Evolutionary conservation across 1,139 yeast genomes (phyloP), one percentile per base, ranked within the genome.

Genomic region (Suhomyces bokatorum): DNA sequence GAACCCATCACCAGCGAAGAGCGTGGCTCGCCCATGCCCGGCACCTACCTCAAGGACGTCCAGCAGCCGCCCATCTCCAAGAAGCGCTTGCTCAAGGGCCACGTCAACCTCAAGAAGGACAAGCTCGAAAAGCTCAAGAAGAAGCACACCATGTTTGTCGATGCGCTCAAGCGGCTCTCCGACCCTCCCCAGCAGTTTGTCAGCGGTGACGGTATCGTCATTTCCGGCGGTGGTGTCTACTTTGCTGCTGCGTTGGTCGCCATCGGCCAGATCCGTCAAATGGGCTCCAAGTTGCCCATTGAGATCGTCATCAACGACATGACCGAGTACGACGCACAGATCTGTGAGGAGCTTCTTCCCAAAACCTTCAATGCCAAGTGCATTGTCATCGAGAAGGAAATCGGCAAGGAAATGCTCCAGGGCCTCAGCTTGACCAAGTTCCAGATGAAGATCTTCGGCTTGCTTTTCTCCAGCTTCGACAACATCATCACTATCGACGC

Each of bases 191-290:
- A 37, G 20, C 56, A 56, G 26, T 55, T 59, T 45, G 57, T 60
- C 22, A 52, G 45, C n/a, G 75, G 74, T 5, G 58, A 62, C 24
- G 76, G 76, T 15, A 67, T 69, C 37, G 73, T 69, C 1, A 59
- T 69, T 13, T 64, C 62, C 43, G 64, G 67, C 7, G 67, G 67
- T 9, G 67, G 68, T 12, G 50, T 51, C 22, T 60, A 60, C 43
- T 48, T 69, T 33, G 69, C 66, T 0, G 50, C 62, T 8, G 67
- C 70, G 1, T 52, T 70, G 39, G 63, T 67, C 0, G 52, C 63
- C 8, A 58, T 70, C 32, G 58, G 64, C 1, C 71, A 68, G 45
- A 46, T 70, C 13, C 57, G 73, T 44, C 70, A 68, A 44, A 51
- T 57, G 49, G 73, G 70, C 1, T 63, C 70, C 4, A 47, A 53